Conservation (phyloP, 1,139 yeast genomes). For the Neolecta irregularis region DNA sequence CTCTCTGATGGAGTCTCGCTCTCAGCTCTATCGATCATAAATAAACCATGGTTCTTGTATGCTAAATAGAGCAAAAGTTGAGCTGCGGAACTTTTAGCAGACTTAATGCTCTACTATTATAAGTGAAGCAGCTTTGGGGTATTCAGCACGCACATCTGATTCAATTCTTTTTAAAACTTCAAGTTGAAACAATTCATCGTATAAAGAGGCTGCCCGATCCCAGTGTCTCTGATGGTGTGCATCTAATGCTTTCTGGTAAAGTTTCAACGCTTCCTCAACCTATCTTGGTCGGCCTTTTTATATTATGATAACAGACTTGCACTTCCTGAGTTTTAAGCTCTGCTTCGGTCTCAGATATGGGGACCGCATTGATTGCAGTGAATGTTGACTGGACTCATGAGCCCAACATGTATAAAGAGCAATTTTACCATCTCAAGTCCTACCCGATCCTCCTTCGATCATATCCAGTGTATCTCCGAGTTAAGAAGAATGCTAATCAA, state of each 20-base stretch:
- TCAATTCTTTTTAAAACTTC: constrained; percentile 38
- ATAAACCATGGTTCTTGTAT: constrained; percentile 65
- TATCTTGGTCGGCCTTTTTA: constrained; percentile 19
- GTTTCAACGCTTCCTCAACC: constrained; percentile 71
- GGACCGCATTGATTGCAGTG: constrained; percentile 61
- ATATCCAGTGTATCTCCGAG: not conserved
- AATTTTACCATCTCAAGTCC: not conserved
- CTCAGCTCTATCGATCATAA: constrained; percentile 33
- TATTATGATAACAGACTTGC: constrained; percentile 26
- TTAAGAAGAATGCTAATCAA: not conserved
- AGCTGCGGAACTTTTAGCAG: constrained; percentile 45
- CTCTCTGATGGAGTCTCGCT: not conserved
- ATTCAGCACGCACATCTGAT: constrained; percentile 15
- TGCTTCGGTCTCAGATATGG: constrained; percentile 54
- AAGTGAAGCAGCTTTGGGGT: not conserved
- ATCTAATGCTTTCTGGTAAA: constrained; percentile 55
- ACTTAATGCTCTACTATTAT: constrained; percentile 18
- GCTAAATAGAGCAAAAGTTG: constrained; percentile 61
- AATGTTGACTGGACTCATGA: constrained; percentile 64
- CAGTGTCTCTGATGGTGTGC: constrained; percentile 39
- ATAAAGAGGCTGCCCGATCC: constrained; percentile 37
- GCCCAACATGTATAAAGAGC: not conserved
- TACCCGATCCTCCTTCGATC: not conserved
- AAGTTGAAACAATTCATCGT: constrained; percentile 48
- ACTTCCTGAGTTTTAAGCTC: constrained; percentile 81